Base-by-base conservation (phyloP, 805 yeast species). In the Kregervanrija pseudodelftensis region DNA sequence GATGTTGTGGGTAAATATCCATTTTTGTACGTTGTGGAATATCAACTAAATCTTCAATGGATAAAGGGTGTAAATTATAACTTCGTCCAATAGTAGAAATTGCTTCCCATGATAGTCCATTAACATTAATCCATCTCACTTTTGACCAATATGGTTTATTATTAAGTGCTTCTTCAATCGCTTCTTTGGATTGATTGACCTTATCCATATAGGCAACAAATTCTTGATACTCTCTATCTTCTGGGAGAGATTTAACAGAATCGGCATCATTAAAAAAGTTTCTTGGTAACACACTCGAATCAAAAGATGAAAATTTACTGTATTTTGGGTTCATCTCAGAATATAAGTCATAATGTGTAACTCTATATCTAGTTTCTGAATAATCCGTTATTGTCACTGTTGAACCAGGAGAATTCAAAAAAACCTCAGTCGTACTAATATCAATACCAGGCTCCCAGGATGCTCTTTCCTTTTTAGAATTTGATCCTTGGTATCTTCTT, bases 391-490 rank as follows among this genome's bases (percentile, higher is more conserved):
- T 60, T 0, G 80, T 75, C 7, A 77, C 66, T 1, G 72, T 66
- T 0, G 82, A 76, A 0, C 82, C 82, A 3, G 73, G 66, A 1
- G 78, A 65, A 11, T 68, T 67, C n/a, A 77, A 56, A 8, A 73
- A 66, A 5, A 79, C 80, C 16, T 65, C 69, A 1, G 80, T 77
- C 1, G 73, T 72, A 8, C 67, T 57, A 32, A 75, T 65, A 52
- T 78, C 74, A 28, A 77, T 68, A 14, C 84, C 84, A 0, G 84
- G 83, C 52, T 78, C 84, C 75, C 78, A 74, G 17, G 73, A 77
- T 4, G 76, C 68, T 39, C 73, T 54, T 41, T 63, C 66, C 36
- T 70, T 62, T 14, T 69, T 68, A 22, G 61, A 58, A 10, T 64
- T 59, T n/a, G 70, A 58, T 5, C 69, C 71, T 3, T 51, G 49